These are phyloP conservation scores for Draba incana DNA, from an alignment of 345 rosid species.

Conservation along the genomic window DNA sequence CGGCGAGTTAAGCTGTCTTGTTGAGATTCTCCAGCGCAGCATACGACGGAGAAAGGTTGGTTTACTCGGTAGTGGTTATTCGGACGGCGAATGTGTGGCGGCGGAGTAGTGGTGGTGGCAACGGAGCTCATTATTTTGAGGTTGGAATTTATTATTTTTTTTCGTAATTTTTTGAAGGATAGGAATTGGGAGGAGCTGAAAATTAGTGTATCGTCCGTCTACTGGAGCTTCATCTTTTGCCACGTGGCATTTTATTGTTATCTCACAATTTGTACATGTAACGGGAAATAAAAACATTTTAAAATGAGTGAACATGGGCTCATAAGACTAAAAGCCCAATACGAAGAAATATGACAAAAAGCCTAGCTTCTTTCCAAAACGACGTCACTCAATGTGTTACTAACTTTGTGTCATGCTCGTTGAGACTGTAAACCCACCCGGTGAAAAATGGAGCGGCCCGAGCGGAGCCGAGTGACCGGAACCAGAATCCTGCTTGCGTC, in stretches of 20 bases:
- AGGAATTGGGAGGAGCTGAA: conserved; percentile 37
- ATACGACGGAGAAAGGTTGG: conserved; percentile 36
- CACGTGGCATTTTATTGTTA: conserved; percentile 46
- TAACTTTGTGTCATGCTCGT: neutral
- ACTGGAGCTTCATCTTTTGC: conserved; percentile 34
- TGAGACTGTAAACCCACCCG: conserved; percentile 4
- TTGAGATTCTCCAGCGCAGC: conserved; percentile 37
- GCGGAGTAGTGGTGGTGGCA: conserved; percentile 42
- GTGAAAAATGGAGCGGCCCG: conserved; percentile 39
- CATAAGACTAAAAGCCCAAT: neutral
- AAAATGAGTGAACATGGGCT: neutral
- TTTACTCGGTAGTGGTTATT: conserved; percentile 31
- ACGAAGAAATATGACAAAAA: neutral
- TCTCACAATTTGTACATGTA: neutral
- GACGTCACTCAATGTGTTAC: too few species aligned
- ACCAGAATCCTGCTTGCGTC: conserved; percentile 64
- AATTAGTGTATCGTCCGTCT: conserved; percentile 5
- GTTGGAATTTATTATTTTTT: too few species aligned
- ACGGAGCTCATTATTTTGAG: conserved; percentile 47
- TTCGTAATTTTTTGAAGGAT: conserved; percentile 21
- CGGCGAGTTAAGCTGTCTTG: conserved; percentile 43
- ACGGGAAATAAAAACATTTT: neutral
- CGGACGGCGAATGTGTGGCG: conserved; percentile 47
- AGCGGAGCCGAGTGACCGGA: conserved; percentile 24
- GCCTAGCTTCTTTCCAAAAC: neutral